Evolutionary conservation across 345 rosid genomes (phyloP).

Genomic region (Syzygium aromaticum): DNA sequence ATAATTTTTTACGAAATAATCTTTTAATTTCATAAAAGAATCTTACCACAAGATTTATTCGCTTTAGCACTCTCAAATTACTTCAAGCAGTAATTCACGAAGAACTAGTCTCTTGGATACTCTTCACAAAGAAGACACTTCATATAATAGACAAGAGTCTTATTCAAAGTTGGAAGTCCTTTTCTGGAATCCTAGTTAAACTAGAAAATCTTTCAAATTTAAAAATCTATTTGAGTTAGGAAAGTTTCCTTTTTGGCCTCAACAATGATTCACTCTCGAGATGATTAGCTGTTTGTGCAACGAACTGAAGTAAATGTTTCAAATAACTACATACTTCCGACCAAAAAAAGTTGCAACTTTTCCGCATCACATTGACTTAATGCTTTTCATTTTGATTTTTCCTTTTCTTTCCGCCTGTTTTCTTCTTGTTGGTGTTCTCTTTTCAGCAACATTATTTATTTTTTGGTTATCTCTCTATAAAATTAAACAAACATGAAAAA

Average conservation of each 20-base stretch:
- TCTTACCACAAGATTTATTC: neutral
- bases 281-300: neutral
- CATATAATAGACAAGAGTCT: neutral
- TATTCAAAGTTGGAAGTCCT: neutral
- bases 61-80: neutral
- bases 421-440: neutral
- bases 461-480: neutral
- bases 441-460: neutral
- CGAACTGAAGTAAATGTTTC: neutral
- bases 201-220: neutral
- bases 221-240: neutral
- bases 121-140: neutral
- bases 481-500: neutral
- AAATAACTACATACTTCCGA: no score
- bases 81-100: neutral
- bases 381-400: neutral
- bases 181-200: neutral
- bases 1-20: neutral
- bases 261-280: neutral
- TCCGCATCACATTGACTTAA: no score
- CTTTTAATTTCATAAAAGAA: neutral
- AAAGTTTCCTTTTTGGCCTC: neutral
- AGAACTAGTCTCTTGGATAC: neutral
- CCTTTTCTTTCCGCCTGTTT: neutral
- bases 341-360: no score